These are phyloP conservation scores for Haematococcus lacustris DNA, from an alignment of 139 green algal species.

Conservation along the genomic window DNA sequence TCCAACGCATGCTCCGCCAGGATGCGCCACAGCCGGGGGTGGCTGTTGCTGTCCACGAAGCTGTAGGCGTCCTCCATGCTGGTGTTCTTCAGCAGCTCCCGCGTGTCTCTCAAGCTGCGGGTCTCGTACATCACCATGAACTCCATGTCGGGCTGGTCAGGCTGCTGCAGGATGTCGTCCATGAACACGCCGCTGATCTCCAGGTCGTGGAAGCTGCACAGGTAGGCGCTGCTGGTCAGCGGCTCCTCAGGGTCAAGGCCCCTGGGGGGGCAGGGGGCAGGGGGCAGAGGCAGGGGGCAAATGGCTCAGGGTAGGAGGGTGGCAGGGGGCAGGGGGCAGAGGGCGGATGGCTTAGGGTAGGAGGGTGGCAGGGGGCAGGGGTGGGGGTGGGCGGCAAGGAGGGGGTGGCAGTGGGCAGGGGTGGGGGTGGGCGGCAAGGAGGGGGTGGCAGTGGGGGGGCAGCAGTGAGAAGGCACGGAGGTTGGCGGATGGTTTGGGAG, in stretches of 20 bases:
- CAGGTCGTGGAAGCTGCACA: conserved; percentile 68
- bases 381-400: too few species aligned
- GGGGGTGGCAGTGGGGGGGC: too few species aligned
- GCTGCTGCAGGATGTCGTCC: conserved; percentile 64
- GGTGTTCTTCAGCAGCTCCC: conserved; percentile 46
- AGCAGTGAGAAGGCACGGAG: too few species aligned
- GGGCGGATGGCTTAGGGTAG: too few species aligned
- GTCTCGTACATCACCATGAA: conserved; percentile 61
- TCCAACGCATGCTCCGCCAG: conserved; percentile 71
- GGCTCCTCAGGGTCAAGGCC: conserved; percentile 73
- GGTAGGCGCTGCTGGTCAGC: conserved; percentile 44
- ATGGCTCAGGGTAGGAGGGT: too few species aligned
- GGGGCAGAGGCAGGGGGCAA: too few species aligned
- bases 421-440: too few species aligned
- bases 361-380: too few species aligned
- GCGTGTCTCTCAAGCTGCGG: conserved; percentile 33
- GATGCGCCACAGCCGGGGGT: conserved; percentile 68
- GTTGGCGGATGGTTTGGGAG: too few species aligned
- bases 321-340: too few species aligned
- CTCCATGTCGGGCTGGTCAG: conserved; percentile 52
- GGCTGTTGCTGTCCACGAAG: conserved; percentile 59
- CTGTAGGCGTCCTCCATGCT: conserved; percentile 52
- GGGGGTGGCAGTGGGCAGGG: too few species aligned
- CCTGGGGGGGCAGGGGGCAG: too few species aligned
- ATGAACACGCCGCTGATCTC: conserved; percentile 56